Percentiles rank a stretch among this genome's conserved stretches.
phyloP scores from a whole-genome alignment of 106 monocot genomes.

The Posidonia australis region DNA sequence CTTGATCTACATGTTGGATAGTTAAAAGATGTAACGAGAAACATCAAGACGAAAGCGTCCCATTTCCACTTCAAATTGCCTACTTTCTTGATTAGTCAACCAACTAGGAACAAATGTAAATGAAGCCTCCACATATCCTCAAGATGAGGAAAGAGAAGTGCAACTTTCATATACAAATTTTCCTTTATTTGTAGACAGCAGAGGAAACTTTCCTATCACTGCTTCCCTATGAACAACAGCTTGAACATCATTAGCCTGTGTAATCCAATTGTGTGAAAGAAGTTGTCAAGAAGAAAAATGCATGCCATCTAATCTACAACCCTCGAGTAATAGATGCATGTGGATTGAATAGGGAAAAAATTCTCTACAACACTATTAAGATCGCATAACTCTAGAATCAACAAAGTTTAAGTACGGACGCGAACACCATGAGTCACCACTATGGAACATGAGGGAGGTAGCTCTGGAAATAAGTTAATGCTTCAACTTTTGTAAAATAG shows the following conservation, averaged over 20 bases:
- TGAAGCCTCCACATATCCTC: constrained; percentile 70
- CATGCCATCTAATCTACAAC: constrained; percentile 51
- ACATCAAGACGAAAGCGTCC: constrained; percentile 44
- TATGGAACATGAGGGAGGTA: constrained; percentile 45
- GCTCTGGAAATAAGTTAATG: constrained; percentile 70
- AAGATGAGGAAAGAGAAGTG: constrained; percentile 24
- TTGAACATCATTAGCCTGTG: constrained; percentile 38
- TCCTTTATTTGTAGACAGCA: constrained; percentile 32
- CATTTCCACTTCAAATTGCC: constrained; percentile 56
- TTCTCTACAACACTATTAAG: constrained; percentile 5
- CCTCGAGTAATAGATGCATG: constrained; percentile 57
- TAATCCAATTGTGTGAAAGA: constrained; percentile 68
- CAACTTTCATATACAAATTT: constrained; percentile 94
- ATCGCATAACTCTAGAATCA: constrained; percentile 62
- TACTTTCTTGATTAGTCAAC: constrained; percentile 57
- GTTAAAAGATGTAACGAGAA: constrained; percentile 60
- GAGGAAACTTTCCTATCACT: constrained; percentile 79
- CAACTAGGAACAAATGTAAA: constrained; percentile 93
- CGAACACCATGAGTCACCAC: constrained; percentile 88
- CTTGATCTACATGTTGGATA: too few relatives aligned
- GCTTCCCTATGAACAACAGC: constrained; percentile 47
- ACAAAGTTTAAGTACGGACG: constrained; percentile 81
- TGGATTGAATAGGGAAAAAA: constrained; percentile 69
- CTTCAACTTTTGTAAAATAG: constrained; percentile 2
- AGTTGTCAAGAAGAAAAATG: constrained; percentile 73